These are phyloP conservation scores for Kwoniella europaea DNA, from an alignment of 768 basidiomycete species.

Conservation along the genomic window DNA sequence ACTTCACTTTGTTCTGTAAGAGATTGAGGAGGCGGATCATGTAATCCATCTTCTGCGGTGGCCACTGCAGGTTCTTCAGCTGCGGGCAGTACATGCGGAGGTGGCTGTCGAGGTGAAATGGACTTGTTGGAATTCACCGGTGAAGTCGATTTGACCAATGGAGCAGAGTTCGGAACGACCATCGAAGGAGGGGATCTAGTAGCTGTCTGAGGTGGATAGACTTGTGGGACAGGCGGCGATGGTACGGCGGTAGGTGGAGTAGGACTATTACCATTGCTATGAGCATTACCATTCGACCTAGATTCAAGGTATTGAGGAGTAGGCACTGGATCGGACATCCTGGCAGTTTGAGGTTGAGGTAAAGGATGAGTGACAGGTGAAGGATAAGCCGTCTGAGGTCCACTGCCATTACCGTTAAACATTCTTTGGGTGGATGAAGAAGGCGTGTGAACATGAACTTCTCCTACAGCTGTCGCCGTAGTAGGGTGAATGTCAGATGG, in stretches of 20 bases:
- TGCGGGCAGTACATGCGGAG: conserved; percentile 8
- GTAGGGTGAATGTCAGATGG: conserved; percentile 8
- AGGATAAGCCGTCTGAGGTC: conserved; percentile 9
- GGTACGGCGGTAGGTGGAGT: neutral
- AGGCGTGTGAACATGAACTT: neutral
- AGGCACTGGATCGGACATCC: neutral
- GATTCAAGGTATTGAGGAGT: neutral
- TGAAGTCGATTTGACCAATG: neutral
- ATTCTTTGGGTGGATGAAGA: neutral
- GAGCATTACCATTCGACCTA: neutral
- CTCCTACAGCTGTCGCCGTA: neutral
- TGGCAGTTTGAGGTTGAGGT: conserved; percentile 11
- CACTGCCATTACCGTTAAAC: neutral
- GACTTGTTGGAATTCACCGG: neutral
- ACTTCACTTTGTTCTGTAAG: neutral
- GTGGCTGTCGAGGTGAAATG: conserved; percentile 6
- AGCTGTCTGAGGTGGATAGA: too few relatives aligned
- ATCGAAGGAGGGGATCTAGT: too few relatives aligned
- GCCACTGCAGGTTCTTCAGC: neutral
- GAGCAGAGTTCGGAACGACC: too few relatives aligned
- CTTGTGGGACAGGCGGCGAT: neutral
- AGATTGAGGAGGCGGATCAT: neutral
- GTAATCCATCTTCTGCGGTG: neutral
- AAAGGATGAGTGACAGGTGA: conserved; percentile 1
- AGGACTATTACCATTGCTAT: neutral